These are phyloP conservation scores for Argentina anserina DNA, from an alignment of 306 rosid species.

Conservation along the genomic window DNA sequence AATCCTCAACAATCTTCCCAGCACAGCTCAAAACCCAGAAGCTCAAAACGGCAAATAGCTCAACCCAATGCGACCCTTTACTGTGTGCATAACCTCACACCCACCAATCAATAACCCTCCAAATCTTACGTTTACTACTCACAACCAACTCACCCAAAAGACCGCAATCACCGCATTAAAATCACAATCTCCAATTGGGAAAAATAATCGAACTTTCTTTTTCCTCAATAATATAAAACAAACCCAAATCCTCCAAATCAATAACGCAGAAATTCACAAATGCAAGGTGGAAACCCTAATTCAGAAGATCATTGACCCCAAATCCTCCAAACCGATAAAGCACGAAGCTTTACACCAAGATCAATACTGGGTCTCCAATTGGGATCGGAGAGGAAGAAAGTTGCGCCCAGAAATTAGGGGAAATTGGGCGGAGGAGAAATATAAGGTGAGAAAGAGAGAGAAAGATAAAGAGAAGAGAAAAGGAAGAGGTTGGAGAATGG, in stretches of 20 bases:
- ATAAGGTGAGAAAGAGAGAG: slow-evolving; percentile 7
- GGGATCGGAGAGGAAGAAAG: slow-evolving; percentile 20
- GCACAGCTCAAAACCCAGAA: slow-evolving; percentile 30
- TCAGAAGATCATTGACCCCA: not conserved
- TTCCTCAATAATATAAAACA: not conserved
- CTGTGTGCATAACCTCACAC: slow-evolving; percentile 33
- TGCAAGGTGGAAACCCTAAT: slow-evolving; percentile 22
- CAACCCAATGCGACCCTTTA: slow-evolving; percentile 38
- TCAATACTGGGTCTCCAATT: not conserved
- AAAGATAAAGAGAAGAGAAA: not conserved
- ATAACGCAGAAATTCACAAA: not conserved
- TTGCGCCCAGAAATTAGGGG: slow-evolving; percentile 21
- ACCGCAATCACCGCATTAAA: slow-evolving; percentile 13
- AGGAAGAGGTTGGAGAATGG: slow-evolving; percentile 18
- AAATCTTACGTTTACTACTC: slow-evolving; percentile 26
- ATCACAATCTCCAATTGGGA: not conserved
- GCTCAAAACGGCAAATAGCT: slow-evolving; percentile 34
- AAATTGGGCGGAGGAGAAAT: slow-evolving; percentile 49
- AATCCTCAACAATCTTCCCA: slow-evolving; percentile 23
- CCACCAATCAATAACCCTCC: slow-evolving; percentile 29
- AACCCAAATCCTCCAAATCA: slow-evolving; percentile 2
- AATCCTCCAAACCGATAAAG: not conserved
- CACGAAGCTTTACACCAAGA: not conserved
- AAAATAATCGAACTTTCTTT: not conserved
- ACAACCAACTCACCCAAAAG: slow-evolving; percentile 20